Base-by-base conservation (phyloP, 164 flowering plant species). In the Chimonanthus salicifolius region DNA sequence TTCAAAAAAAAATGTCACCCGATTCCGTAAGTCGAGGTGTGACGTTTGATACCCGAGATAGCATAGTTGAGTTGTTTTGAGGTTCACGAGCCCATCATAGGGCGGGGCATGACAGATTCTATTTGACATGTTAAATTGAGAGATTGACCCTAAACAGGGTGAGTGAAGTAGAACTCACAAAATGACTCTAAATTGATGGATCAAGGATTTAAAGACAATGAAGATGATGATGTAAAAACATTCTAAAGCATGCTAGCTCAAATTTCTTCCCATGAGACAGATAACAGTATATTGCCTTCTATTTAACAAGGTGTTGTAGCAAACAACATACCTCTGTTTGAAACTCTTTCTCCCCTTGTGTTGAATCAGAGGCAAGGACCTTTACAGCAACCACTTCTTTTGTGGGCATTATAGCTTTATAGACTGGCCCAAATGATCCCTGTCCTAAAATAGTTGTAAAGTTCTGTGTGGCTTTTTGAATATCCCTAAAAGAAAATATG, bases 351-450 rank as follows among this genome's bases (percentile, higher is more conserved):
- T 91, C 98, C n/a, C 98, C 98, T 71, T 91, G 98, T 76, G 74
- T 83, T 58, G 98, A 93, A 79, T 93, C 62, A 65, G 94, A 86
- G 68, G 98, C 97, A 78, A 91, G 98, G 65, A 86, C 94, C 82
- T 93, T 93, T 16, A 88, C 86, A 51, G 98, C 98, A 33, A 87
- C 84, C 67, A 88, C 80, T 76, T 78, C 89, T 73, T 94, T 87
- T 20, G 90, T 76, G 64, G 88, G 80, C 92, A 92, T 85, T 50
- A 72, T 71, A 49, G 97, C 99, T 85, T 87, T 96, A 77, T 96
- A 94, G 20, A 94, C 98, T 4, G 97, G 94, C 74, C 99, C 99
- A 87, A 92, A 95, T 58, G 98, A 92, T 48, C 99, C 99, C 82
- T 96, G 87, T 50, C 99, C 99, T 77, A 96, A 72, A 51, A 89